Evolutionary conservation across 78 protist species (phyloP).

Genomic region (Mantamonas sphyraenae): DNA sequence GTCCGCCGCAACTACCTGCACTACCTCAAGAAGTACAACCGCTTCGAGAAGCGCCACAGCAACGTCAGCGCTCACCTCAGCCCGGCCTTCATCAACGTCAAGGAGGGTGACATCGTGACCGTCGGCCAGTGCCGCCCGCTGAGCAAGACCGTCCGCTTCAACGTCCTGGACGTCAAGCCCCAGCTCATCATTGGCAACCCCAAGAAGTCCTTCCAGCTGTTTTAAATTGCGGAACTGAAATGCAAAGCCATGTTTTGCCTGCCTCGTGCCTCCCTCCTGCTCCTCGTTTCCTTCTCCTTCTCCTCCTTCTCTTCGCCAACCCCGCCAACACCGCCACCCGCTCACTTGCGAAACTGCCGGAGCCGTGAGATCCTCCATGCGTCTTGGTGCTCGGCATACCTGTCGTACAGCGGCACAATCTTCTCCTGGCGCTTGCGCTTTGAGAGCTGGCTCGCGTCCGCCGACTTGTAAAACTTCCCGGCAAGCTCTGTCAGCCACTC

Average conservation of each 20-base stretch:
- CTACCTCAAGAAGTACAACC: slow-evolving; percentile 95
- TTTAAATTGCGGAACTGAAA: too few relatives aligned
- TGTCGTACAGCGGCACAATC: slow-evolving; percentile 87
- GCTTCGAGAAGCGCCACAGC: slow-evolving; percentile 98
- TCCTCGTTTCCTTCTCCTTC: too few relatives aligned
- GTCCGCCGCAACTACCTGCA: slow-evolving; percentile 98
- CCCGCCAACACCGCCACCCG: too few relatives aligned
- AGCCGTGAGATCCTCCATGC: too few relatives aligned
- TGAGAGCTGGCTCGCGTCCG: slow-evolving; percentile 69
- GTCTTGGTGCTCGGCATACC: slow-evolving; percentile 69
- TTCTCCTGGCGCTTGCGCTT: slow-evolving; percentile 75
- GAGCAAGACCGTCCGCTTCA: slow-evolving; percentile 98
- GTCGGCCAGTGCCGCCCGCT: slow-evolving; percentile 95
- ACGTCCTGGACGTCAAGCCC: slow-evolving; percentile 78
- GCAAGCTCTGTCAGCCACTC: slow-evolving; percentile 93
- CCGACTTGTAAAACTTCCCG: slow-evolving; percentile 72
- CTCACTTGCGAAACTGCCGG: too few relatives aligned
- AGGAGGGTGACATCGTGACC: slow-evolving; percentile 86
- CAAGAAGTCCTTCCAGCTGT: neutral
- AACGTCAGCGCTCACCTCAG: slow-evolving; percentile 95
- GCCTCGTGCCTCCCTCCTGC: too few relatives aligned
- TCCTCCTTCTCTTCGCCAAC: too few relatives aligned
- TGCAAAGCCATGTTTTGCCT: too few relatives aligned
- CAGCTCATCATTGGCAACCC: neutral
- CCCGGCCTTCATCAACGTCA: slow-evolving; percentile 84